Evolutionary conservation across 768 basidiomycete genomes (phyloP), one percentile per base, ranked within the genome.

Genomic region (Pilatotrama ljubarskyi): DNA sequence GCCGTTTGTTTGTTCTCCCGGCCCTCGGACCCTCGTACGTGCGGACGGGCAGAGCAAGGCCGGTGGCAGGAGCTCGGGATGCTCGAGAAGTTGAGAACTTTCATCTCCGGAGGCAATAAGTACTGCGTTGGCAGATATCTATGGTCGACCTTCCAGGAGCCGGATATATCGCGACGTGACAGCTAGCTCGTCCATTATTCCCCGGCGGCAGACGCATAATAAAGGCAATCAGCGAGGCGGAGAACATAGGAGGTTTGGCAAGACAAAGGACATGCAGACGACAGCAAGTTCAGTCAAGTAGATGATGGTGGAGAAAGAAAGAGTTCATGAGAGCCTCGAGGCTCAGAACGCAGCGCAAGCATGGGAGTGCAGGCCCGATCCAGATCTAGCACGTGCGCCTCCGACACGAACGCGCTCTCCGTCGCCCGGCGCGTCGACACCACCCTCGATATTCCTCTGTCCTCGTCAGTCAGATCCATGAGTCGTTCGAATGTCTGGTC

Each of bases 401-500:
- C n/a, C 5, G 32, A 25, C 43, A 32, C 52, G 44, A 22, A 32
- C 44, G 46, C 52, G 59, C 59, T 40, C 38, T 20, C 42, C 22
- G n/a, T n/a, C 35, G 20, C 8, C 5, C 2, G 4, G 25, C 26
- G 50, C 47, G 36, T 35, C 41, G 50, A 18, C 36, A 20, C 47
- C 47, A 25, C 36, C 4, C 47, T 55, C 53, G 41, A 51, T 61
- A 56, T 49, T 57, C 26, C 41, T 26, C 52, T 5, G 35, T 5
- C 13, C 38, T 40, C 13, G 18, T 22, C 38, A 47, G 26, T 17
- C 7, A 37, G 40, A 46, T 52, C 37, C 48, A 58, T 61, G 59
- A 22, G n/a, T 43, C 32, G 59, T 29, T 55, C 62, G 47, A 56
- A 66, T 66, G 65, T 66, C 65, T 55, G 65, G 65, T 66, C 53